Conservation (phyloP, 805 yeast genomes). For the Candida loeiensis region DNA sequence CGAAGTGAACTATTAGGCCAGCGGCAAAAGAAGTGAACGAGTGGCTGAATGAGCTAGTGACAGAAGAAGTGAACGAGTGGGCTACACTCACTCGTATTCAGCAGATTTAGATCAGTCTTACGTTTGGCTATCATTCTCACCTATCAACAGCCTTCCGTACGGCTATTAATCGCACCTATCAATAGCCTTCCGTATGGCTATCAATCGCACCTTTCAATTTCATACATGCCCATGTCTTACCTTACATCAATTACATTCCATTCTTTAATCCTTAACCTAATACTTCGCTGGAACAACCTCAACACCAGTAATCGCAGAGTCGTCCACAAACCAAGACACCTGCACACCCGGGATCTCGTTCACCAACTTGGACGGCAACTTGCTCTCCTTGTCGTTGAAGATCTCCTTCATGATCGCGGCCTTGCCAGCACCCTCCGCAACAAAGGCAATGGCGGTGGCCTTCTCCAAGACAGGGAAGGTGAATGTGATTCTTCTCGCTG, state of each 20-base stretch:
- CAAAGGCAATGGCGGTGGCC: constrained; percentile 63
- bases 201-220: too few relatives aligned
- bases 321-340: constrained; percentile 81
- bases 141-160: too few relatives aligned
- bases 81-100: too few relatives aligned
- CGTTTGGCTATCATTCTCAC: too few relatives aligned
- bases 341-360: constrained; percentile 50
- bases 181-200: too few relatives aligned
- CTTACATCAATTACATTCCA: not conserved
- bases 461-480: constrained; percentile 70
- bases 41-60: too few relatives aligned
- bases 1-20: too few relatives aligned
- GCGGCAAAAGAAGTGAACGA: too few relatives aligned
- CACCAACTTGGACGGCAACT: constrained; percentile 73
- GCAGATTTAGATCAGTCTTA: too few relatives aligned
- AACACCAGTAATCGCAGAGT: constrained; percentile 70
- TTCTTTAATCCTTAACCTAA: constrained; percentile 12
- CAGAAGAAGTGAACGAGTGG: too few relatives aligned
- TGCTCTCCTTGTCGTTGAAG: constrained; percentile 47
- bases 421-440: constrained; percentile 87
- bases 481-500: constrained; percentile 85
- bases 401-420: constrained; percentile 68
- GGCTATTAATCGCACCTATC: too few relatives aligned
- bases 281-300: constrained; percentile 38
- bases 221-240: not conserved